Evolutionary conservation across 441 rosid species (phyloP).

Genomic region (Syzygium malaccense): DNA sequence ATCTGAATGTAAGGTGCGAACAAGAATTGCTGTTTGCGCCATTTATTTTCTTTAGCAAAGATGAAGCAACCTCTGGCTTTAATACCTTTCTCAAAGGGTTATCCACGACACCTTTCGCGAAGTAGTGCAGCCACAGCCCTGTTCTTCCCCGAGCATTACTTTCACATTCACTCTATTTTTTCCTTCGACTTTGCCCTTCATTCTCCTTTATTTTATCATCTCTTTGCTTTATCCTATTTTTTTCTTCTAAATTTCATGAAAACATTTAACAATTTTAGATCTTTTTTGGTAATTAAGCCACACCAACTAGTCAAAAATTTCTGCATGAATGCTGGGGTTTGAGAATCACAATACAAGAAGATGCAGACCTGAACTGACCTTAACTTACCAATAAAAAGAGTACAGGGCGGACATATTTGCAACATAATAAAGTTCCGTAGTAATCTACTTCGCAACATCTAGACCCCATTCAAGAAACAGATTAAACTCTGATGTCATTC

Average conservation of each 20-base stretch:
- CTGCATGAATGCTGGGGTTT: neutral
- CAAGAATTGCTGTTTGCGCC: neutral
- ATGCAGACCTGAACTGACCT: neutral
- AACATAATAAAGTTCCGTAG: neutral
- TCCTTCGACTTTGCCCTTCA: neutral
- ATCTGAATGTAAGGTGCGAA: neutral
- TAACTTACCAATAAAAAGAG: neutral
- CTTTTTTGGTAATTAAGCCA: neutral
- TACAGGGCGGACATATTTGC: neutral
- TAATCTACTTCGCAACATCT: neutral
- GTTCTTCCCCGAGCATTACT: neutral
- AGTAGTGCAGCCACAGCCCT: neutral
- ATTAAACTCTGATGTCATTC: neutral
- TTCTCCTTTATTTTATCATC: neutral
- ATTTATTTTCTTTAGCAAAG: too few relatives aligned
- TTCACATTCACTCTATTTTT: neutral
- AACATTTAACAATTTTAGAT: neutral
- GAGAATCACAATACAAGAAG: neutral
- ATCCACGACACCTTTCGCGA: neutral
- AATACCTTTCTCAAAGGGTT: neutral
- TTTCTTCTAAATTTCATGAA: neutral
- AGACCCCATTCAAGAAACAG: neutral
- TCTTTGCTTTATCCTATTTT: neutral
- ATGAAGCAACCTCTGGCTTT: neutral
- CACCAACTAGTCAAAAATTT: neutral